A percentile compares a stretch with the other conserved stretches of the same genome.
phyloP scores from a whole-genome alignment of 768 basidiomycete species.

The Lactarius psammicola region DNA sequence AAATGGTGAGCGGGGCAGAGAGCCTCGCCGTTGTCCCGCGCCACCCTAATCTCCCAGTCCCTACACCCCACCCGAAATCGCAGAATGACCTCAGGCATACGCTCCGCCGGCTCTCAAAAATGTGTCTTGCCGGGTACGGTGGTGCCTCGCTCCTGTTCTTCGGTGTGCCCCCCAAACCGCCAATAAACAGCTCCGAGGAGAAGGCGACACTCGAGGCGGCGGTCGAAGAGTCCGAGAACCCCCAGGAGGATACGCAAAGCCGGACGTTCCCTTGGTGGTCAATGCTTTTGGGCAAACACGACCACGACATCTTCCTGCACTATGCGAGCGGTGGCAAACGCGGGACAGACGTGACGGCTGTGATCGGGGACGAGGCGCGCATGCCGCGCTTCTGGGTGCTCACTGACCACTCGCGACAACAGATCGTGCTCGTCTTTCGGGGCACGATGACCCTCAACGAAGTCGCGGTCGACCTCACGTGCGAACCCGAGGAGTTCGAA shows the following conservation, averaged over 20 bases:
- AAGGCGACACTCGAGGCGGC: constrained; percentile 62
- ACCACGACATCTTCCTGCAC: constrained; percentile 77
- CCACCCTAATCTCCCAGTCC: constrained; percentile 28
- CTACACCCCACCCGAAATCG: constrained; percentile 27
- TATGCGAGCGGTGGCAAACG: constrained; percentile 40
- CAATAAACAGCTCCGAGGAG: constrained; percentile 42
- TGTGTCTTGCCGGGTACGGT: constrained; percentile 82
- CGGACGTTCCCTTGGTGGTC: constrained; percentile 76
- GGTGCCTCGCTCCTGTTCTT: constrained; percentile 81
- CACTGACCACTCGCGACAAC: constrained; percentile 70
- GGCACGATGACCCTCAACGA: constrained; percentile 86
- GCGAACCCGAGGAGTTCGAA: constrained; percentile 67
- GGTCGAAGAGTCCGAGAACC: constrained; percentile 65
- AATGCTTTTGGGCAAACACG: constrained; percentile 73
- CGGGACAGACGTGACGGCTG: constrained; percentile 38
- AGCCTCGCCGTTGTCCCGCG: constrained; percentile 34
- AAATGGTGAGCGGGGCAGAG: constrained; percentile 40
- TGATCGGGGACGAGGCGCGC: constrained; percentile 62
- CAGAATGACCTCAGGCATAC: constrained; percentile 61
- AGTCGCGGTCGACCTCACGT: constrained; percentile 81
- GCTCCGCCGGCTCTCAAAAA: constrained; percentile 75
- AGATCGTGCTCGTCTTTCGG: constrained; percentile 66
- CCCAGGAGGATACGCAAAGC: constrained; percentile 10
- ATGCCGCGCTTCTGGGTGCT: constrained; percentile 88
- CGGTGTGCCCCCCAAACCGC: constrained; percentile 49